Evolutionary conservation across 176 grass and related monocot species (phyloP).

Genomic region (Pharus latifolius): DNA sequence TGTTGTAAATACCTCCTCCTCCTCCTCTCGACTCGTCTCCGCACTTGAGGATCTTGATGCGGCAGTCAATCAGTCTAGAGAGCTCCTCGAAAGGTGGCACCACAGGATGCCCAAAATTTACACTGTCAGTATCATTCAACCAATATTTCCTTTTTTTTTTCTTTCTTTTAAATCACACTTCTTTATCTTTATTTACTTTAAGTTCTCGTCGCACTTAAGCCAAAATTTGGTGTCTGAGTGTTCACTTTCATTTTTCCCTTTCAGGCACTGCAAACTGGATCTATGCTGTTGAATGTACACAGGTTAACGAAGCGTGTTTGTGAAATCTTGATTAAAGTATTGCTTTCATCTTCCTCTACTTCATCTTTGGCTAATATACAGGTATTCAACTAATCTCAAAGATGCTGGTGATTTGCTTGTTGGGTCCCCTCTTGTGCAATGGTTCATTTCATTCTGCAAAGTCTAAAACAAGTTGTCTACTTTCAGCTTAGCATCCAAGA

Average conservation of each 20-base stretch:
- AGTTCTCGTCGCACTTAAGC: neutral
- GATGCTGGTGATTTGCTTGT: neutral
- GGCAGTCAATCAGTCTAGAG: constrained; percentile 33
- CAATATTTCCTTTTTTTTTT: neutral
- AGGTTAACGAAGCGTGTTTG: constrained; percentile 17
- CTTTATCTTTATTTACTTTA: neutral
- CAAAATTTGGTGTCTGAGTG: neutral
- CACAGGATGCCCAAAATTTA: constrained; percentile 31
- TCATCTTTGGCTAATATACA: constrained; percentile 21
- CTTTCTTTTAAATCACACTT: neutral
- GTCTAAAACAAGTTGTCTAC: neutral
- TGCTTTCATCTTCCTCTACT: constrained; percentile 30
- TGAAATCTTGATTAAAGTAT: constrained; percentile 21
- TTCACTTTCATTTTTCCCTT: neutral
- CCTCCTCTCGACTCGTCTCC: constrained; percentile 6
- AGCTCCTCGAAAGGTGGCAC: constrained; percentile 32
- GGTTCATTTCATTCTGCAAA: neutral
- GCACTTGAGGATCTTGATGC: constrained; percentile 29
- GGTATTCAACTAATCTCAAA: constrained; percentile 1
- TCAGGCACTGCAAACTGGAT: constrained; percentile 29
- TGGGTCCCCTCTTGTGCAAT: neutral
- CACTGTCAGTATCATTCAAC: constrained; percentile 17
- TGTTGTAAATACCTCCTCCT: no score
- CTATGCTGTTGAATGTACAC: constrained; percentile 22
- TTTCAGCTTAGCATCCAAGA: constrained; percentile 24